These are phyloP conservation scores for Fusarium sp. DNA, from an alignment of 2,329 filamentous ascomycete genomes.

Conservation along the genomic window DNA sequence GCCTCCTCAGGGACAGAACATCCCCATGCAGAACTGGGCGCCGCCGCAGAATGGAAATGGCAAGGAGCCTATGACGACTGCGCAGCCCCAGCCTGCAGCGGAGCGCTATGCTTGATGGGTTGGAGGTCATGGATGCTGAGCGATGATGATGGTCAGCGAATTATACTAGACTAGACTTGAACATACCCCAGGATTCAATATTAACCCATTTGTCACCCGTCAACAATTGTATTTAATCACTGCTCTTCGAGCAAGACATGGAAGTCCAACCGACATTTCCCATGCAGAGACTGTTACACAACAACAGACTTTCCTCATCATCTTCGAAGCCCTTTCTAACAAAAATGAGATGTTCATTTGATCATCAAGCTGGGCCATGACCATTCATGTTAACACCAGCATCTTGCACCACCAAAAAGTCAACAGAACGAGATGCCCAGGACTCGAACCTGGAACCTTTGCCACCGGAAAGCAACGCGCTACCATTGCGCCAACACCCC, in stretches of 20 bases:
- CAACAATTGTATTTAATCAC: too few species aligned
- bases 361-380: fast-evolving
- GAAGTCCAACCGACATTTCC: background rate
- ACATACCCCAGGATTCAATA: background rate
- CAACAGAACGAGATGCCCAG: constrained; percentile 43
- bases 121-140: background rate
- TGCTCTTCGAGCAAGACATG: too few species aligned
- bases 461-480: constrained; percentile 54
- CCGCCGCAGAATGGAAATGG: constrained; percentile 23
- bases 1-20: constrained; percentile 33
- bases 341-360: background rate
- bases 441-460: constrained; percentile 55
- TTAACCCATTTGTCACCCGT: background rate
- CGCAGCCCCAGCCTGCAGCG: constrained; percentile 11
- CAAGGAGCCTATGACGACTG: constrained; percentile 10
- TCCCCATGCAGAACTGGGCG: constrained; percentile 40
- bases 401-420: background rate
- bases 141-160: background rate
- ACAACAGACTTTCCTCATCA: too few species aligned
- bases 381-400: background rate
- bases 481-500: constrained; percentile 46
- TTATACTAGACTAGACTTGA: background rate
- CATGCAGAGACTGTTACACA: too few species aligned
- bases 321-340: fast-evolving
- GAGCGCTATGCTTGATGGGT: constrained; percentile 1